Conservation (phyloP, 2,329 filamentous ascomycete genomes). For the Sclerotinia spermophila region DNA sequence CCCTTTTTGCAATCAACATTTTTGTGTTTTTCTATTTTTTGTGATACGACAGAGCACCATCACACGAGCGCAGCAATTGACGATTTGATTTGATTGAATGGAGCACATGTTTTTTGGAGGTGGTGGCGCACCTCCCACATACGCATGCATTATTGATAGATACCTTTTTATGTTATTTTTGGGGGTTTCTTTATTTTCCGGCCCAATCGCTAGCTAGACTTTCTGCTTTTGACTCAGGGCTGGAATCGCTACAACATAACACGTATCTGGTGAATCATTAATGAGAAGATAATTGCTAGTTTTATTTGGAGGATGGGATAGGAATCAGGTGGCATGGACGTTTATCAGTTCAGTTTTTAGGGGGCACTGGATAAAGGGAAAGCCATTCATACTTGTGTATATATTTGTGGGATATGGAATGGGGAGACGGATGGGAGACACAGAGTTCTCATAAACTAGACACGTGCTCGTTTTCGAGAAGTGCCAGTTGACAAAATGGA, state of each 20-base stretch:
- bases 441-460: background rate
- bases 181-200: background rate
- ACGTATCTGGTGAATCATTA: background rate
- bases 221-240: background rate
- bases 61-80: conserved; percentile 9
- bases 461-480: background rate
- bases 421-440: background rate
- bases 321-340: background rate
- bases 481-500: background rate
- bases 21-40: conserved; percentile 7
- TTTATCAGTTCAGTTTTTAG: background rate
- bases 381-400: conserved; percentile 3
- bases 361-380: background rate
- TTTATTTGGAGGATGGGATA: conserved; percentile 5
- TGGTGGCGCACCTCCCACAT: background rate
- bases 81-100: conserved; percentile 13
- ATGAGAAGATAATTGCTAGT: conserved; percentile 13
- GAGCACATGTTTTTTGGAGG: background rate
- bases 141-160: conserved; percentile 6
- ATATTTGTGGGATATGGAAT: conserved; percentile 6
- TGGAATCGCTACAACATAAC: background rate
- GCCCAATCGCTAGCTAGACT: conserved; percentile 1
- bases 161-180: conserved; percentile 12
- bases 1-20: conserved; percentile 1
- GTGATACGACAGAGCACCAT: conserved; percentile 9